Percentiles rank a stretch among this genome's conserved stretches.
These are phyloP conservation scores for Xanthoceras sorbifolium DNA, from an alignment of 345 rosid species.

Conservation along the genomic window DNA sequence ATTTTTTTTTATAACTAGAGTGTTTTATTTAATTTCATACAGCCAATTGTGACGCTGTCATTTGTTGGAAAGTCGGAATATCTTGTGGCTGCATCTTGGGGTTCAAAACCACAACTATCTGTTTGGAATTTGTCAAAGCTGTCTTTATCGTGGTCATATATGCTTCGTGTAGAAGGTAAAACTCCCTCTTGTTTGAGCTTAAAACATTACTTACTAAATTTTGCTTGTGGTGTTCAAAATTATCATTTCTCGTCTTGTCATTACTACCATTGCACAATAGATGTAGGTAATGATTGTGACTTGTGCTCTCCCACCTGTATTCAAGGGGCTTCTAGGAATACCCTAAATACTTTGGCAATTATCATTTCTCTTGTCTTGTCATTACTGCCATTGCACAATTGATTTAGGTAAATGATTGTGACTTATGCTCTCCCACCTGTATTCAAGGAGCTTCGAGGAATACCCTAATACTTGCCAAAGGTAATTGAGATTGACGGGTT, in stretches of 20 bases:
- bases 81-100: conserved; percentile 71
- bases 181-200: conserved; percentile 13
- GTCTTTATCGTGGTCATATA: conserved; percentile 76
- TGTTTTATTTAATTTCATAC: conserved; percentile 26
- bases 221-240: too few species aligned
- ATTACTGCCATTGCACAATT: too few species aligned
- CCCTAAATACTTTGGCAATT: too few species aligned
- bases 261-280: too few species aligned
- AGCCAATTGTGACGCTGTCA: conserved; percentile 69
- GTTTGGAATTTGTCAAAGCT: conserved; percentile 79
- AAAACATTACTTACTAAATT: too few species aligned
- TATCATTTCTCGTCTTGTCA: too few species aligned
- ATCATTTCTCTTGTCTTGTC: too few species aligned
- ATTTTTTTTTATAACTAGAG: too few species aligned
- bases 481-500: neutral
- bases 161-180: conserved; percentile 77
- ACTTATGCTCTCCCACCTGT: too few species aligned
- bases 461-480: neutral
- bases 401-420: too few species aligned
- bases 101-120: conserved; percentile 63
- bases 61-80: conserved; percentile 74
- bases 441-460: neutral
- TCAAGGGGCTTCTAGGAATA: too few species aligned
- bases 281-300: too few species aligned
- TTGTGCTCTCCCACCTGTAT: neutral